Percentiles rank a stretch among this genome's conserved stretches.
Evolutionary conservation across 2,329 filamentous ascomycete species (phyloP).

Genomic region (Sporothrix phasma): DNA sequence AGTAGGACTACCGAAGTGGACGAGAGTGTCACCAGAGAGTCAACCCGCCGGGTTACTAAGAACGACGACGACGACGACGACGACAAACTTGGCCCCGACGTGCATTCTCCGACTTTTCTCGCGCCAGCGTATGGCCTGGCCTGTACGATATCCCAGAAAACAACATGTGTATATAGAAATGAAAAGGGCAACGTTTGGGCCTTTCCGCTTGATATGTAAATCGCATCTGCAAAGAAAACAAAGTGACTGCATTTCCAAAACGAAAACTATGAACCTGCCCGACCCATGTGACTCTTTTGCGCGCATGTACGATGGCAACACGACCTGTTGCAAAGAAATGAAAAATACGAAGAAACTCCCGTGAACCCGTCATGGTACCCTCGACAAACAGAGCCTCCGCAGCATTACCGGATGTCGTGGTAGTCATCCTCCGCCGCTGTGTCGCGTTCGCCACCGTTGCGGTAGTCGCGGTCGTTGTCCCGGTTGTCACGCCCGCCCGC

Average conservation of each 20-base stretch:
- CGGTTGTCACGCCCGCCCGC: neutral
- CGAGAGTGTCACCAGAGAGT: slow-evolving; percentile 84
- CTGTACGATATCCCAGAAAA: slow-evolving; percentile 17
- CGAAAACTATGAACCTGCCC: neutral
- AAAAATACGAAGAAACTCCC: neutral
- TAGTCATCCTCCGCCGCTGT: slow-evolving; percentile 47
- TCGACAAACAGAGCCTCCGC: neutral
- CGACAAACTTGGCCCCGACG: neutral
- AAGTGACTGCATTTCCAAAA: neutral
- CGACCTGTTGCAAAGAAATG: neutral
- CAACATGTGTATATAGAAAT: slow-evolving; percentile 4
- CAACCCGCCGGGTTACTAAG: slow-evolving; percentile 86
- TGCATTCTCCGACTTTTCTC: neutral
- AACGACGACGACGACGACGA: neutral
- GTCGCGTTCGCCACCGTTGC: slow-evolving; percentile 23
- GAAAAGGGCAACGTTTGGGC: neutral
- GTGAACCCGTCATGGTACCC: neutral
- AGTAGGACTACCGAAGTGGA: slow-evolving; percentile 81
- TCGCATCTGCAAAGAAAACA: neutral
- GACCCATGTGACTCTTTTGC: neutral
- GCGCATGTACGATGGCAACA: neutral
- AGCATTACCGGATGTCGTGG: slow-evolving; percentile 41
- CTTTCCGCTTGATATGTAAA: neutral
- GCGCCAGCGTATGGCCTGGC: neutral
- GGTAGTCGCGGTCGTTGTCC: slow-evolving; percentile 3